Base-by-base conservation (phyloP, 2,329 filamentous ascomycete genomes). In the Colletotrichum liriopes region DNA sequence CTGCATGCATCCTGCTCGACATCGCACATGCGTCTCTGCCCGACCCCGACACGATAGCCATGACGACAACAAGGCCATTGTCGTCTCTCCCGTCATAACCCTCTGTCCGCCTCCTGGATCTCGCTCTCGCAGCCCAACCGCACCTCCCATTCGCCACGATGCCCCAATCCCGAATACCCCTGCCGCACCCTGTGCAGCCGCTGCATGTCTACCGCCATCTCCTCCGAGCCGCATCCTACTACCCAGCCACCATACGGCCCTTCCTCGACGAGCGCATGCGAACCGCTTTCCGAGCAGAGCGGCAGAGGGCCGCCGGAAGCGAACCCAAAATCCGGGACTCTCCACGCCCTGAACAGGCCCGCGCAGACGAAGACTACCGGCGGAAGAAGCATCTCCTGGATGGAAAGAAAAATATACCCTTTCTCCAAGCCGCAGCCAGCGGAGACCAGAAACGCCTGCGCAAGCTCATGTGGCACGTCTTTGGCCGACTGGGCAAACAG, bases 151-250 rank as follows among this genome's bases (percentile, higher is more conserved):
- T 29, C 45, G 37, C 51, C 49, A 59, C 49, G 18, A 67, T 71
- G 63, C 62, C 39, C 7, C 20, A 65, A 39, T 65, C 59, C 12
- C 59, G 60, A 43, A 78, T 80, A 32, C 81, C 79, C 62, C 80
- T 84, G 29, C 79, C 79, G 23, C 76, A 79, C 49, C 81, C 82
- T 14, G 73, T 66, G 12, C 77, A 75, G 1, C 73, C 82, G 5
- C 76, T 86, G 18, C 85, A 87, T 75, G 79, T 90, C 58, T 92
- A 90, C 78, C 86, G 90, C 67, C 85, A 89, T 70, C 81, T 92
- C 29, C 87, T 92, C 45, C 89, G 90, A 71, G 89, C 91, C 81
- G 82, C 85, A 49, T 86, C 87, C 37, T 92, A 92, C 77, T 86
- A 92, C 2, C 89, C 89, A 1, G 83, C 83, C 2, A 79, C 86